These are phyloP conservation scores for Aspergillus baeticus DNA, from an alignment of 495 filamentous ascomycete genomes.

Conservation along the genomic window DNA sequence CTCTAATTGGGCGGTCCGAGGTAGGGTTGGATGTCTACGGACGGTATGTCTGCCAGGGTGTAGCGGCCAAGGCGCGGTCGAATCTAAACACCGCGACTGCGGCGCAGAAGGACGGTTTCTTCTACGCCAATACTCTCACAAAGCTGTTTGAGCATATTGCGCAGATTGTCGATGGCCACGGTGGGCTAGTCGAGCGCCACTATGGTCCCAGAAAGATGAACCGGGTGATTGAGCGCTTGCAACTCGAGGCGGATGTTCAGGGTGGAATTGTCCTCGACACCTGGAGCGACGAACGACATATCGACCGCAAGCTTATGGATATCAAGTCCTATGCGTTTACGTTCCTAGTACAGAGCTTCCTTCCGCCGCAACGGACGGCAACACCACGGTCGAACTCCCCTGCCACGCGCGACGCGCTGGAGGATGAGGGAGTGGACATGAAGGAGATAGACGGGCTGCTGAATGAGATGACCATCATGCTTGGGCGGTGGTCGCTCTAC, in stretches of 20 bases:
- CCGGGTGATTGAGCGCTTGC: constrained; percentile 90
- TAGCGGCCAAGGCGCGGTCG: constrained; percentile 75
- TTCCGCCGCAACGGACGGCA: constrained; percentile 63
- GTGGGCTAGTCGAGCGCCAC: constrained; percentile 84
- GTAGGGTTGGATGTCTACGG: constrained; percentile 93
- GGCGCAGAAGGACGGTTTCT: constrained; percentile 65
- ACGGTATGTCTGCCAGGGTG: constrained; percentile 89
- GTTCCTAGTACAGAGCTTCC: constrained; percentile 92
- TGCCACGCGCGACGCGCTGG: constrained; percentile 54
- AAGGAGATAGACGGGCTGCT: constrained; percentile 87
- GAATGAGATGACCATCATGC: constrained; percentile 85
- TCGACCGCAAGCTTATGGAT: constrained; percentile 85
- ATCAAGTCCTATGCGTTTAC: constrained; percentile 96
- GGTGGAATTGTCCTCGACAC: constrained; percentile 96
- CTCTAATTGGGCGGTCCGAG: constrained; percentile 85
- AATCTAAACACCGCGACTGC: constrained; percentile 67
- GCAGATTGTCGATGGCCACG: constrained; percentile 89
- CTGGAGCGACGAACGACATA: constrained; percentile 83
- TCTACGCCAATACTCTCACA: constrained; percentile 88
- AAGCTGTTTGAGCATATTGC: constrained; percentile 97
- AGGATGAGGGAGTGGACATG: constrained; percentile 93
- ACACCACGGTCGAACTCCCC: constrained; percentile 63
- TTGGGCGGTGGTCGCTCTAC: constrained; percentile 91
- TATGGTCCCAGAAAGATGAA: constrained; percentile 92
- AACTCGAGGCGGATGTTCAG: constrained; percentile 93